A percentile compares a stretch with the other conserved stretches of the same genome.
Evolutionary conservation across 192 early-diverging fungal species (phyloP).

Genomic region (Coemansia sp.): DNA sequence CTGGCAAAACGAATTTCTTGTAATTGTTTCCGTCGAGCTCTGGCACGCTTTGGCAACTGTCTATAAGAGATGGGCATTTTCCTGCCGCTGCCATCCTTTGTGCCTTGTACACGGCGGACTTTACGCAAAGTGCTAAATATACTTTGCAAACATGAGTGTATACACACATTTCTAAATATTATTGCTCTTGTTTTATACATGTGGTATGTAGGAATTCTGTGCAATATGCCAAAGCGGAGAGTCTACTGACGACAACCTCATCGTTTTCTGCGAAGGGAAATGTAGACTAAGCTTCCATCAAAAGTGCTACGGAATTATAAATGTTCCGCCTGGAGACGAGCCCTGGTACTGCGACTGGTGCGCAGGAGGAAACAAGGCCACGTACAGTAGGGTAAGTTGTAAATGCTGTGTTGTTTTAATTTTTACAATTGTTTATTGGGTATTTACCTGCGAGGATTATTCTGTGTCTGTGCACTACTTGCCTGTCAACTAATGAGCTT

Average conservation of each 20-base stretch:
- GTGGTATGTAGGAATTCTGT: slow-evolving; percentile 40
- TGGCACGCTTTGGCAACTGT: not conserved
- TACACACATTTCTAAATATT: not conserved
- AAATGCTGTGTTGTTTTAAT: not conserved
- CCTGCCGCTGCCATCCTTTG: not conserved
- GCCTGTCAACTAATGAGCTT: no score
- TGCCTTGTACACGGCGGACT: not conserved
- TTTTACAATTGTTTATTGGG: not conserved
- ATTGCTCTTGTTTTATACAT: not conserved
- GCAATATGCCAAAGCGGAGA: slow-evolving; percentile 42
- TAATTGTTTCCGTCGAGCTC: no score
- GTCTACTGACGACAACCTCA: slow-evolving; percentile 29
- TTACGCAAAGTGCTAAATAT: not conserved
- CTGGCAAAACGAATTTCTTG: no score
- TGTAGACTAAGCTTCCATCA: slow-evolving; percentile 39
- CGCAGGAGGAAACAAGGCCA: slow-evolving; percentile 9
- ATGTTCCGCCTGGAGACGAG: slow-evolving; percentile 45
- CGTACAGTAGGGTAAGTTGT: slow-evolving; percentile 27
- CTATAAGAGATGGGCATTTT: not conserved
- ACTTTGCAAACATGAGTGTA: not conserved
- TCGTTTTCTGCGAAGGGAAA: slow-evolving; percentile 53
- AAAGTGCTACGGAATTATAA: slow-evolving; percentile 41
- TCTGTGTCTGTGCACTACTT: not conserved
- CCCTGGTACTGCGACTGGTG: slow-evolving; percentile 55
- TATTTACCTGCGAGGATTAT: no score